Evolutionary conservation across 345 rosid genomes (phyloP).

Genomic region (Boechera retrofracta): DNA sequence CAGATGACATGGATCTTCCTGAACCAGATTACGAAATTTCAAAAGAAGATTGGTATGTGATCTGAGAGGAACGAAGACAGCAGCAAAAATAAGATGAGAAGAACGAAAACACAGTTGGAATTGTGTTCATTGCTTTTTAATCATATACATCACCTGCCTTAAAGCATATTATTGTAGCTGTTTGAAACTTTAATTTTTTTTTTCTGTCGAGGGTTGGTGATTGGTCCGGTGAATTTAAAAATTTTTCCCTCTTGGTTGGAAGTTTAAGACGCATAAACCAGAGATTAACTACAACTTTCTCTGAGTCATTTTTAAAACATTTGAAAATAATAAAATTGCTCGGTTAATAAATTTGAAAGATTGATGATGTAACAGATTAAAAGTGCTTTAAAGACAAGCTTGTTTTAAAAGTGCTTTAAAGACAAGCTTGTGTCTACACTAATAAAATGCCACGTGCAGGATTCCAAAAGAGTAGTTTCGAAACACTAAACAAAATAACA

Average conservation of each 20-base stretch:
- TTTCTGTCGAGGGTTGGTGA: constrained; percentile 1
- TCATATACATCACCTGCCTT: constrained; percentile 29
- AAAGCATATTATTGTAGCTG: constrained; percentile 25
- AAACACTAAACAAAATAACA: not conserved
- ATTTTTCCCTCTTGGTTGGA: not conserved
- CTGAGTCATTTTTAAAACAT: not conserved
- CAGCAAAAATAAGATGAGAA: constrained; percentile 34
- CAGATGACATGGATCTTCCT: constrained; percentile 99
- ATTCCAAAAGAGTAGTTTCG: not conserved
- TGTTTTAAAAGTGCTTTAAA: not conserved
- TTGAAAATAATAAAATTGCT: not conserved
- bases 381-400: too few relatives aligned
- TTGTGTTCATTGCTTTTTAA: constrained; percentile 41
- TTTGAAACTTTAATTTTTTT: not conserved
- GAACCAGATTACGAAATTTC: constrained; percentile 76
- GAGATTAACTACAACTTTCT: not conserved
- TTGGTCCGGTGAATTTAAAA: constrained; percentile 4
- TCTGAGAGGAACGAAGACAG: constrained; percentile 18
- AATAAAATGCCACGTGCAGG: not conserved
- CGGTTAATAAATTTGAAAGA: not conserved
- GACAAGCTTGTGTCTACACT: constrained; percentile 9
- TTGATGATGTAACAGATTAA: not conserved
- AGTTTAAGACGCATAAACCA: constrained; percentile 3
- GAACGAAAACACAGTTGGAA: constrained; percentile 39
- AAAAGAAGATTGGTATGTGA: constrained; percentile 65